Percentiles rank a stretch among this genome's conserved stretches.
Conservation (phyloP, 257 asterid species). For the Scutellaria barbata region DNA sequence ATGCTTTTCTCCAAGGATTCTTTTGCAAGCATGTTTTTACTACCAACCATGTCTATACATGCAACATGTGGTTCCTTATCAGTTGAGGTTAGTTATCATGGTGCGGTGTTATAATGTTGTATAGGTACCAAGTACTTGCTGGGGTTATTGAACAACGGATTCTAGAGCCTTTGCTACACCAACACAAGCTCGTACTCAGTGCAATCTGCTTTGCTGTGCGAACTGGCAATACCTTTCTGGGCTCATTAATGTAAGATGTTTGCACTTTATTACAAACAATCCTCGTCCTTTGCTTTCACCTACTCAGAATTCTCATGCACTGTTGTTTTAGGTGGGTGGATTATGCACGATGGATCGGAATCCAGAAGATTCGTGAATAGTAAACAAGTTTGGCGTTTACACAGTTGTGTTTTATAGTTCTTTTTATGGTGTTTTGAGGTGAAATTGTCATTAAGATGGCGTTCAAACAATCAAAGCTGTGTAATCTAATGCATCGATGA, state of each 20-base stretch:
- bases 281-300: conserved; percentile 5
- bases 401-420: neutral
- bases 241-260: conserved; percentile 76
- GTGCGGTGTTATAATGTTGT: neutral
- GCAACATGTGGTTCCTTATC: neutral
- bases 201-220: conserved; percentile 85
- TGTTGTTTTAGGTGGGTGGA: conserved; percentile 88
- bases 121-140: conserved; percentile 90
- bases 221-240: conserved; percentile 96
- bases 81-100: neutral
- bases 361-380: conserved; percentile 72
- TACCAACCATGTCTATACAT: neutral
- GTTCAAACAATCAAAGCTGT: conserved; percentile 6
- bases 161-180: conserved; percentile 85
- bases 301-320: conserved; percentile 2
- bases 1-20: conserved; percentile 21
- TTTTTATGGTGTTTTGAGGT: conserved; percentile 27
- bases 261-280: neutral
- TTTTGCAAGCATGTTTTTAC: neutral
- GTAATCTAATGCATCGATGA: neutral
- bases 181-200: conserved; percentile 72
- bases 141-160: conserved; percentile 88
- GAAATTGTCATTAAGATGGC: conserved; percentile 4
- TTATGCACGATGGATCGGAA: conserved; percentile 85
- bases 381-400: conserved; percentile 3